These are phyloP conservation scores for Nadsonia starkeyi-henricii DNA, from an alignment of 1,139 yeast genomes.

Conservation along the genomic window DNA sequence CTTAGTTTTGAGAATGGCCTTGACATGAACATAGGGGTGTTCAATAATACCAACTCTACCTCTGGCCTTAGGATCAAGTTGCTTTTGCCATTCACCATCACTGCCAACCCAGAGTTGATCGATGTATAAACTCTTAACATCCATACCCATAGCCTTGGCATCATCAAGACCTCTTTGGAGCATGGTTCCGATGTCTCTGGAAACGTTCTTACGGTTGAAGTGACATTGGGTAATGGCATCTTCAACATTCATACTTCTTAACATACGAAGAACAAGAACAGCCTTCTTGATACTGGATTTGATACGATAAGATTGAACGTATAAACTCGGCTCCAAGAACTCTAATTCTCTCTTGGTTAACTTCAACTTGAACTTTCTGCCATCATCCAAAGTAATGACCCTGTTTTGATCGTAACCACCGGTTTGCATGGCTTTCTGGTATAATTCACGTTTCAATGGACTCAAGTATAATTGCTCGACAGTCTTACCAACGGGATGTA, in stretches of 20 bases:
- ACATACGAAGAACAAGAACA: conserved; percentile 62
- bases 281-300: conserved; percentile 84
- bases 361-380: conserved; percentile 39
- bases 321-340: conserved; percentile 73
- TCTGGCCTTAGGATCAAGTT: conserved; percentile 80
- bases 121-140: conserved; percentile 52
- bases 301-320: conserved; percentile 61
- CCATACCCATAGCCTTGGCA: conserved; percentile 44
- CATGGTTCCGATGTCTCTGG: conserved; percentile 66
- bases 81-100: conserved; percentile 61
- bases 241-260: conserved; percentile 54
- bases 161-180: conserved; percentile 61
- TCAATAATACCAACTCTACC: conserved; percentile 73
- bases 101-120: conserved; percentile 86
- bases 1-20: conserved; percentile 56
- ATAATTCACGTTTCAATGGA: conserved; percentile 61
- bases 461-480: conserved; percentile 35
- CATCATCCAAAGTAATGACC: conserved; percentile 34
- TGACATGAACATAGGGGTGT: conserved; percentile 69
- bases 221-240: conserved; percentile 88
- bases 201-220: conserved; percentile 67
- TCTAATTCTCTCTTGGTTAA: conserved; percentile 53
- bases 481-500: conserved; percentile 24
- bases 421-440: conserved; percentile 45
- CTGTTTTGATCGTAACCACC: conserved; percentile 68